Conservation (phyloP, 768 basidiomycete species). For the Calvatia gigantea region DNA sequence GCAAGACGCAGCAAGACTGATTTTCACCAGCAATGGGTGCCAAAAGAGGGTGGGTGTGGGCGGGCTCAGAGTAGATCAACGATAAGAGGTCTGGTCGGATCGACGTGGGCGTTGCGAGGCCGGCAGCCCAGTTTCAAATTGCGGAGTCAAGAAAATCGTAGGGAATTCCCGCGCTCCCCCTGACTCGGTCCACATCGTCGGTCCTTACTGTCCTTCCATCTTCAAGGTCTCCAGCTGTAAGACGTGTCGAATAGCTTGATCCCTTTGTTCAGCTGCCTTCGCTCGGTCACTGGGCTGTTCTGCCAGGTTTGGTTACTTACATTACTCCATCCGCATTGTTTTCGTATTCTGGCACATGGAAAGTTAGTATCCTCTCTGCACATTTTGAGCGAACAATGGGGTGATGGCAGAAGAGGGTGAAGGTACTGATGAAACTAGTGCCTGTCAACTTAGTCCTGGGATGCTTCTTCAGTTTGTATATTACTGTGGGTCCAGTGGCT, state of each 20-base stretch:
- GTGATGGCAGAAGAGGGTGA: conserved; percentile 14
- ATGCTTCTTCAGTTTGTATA: conserved; percentile 15
- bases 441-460: conserved; percentile 3
- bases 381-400: conserved; percentile 17
- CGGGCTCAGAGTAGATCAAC: conserved; percentile 32
- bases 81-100: conserved; percentile 16
- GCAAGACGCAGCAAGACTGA: conserved; percentile 27
- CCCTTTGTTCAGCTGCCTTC: not conserved
- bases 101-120: conserved; percentile 9
- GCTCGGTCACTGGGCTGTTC: not conserved
- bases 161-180: conserved; percentile 10
- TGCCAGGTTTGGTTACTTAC: not conserved
- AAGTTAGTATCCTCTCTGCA: not conserved
- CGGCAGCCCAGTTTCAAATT: conserved; percentile 7
- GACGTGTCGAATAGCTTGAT: not conserved
- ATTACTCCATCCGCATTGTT: not conserved
- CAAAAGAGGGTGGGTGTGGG: not conserved
- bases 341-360: not conserved
- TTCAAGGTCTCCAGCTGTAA: not conserved
- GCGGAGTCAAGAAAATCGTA: conserved; percentile 4
- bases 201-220: not conserved
- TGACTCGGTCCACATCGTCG: conserved; percentile 3
- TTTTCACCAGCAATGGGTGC: conserved; percentile 2
- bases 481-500: conserved; percentile 25
- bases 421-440: conserved; percentile 1